A percentile compares a stretch with the other conserved stretches of the same genome.
These are phyloP conservation scores for Annulohypoxylon truncatum DNA, from an alignment of 2,329 filamentous ascomycete species.

Conservation along the genomic window DNA sequence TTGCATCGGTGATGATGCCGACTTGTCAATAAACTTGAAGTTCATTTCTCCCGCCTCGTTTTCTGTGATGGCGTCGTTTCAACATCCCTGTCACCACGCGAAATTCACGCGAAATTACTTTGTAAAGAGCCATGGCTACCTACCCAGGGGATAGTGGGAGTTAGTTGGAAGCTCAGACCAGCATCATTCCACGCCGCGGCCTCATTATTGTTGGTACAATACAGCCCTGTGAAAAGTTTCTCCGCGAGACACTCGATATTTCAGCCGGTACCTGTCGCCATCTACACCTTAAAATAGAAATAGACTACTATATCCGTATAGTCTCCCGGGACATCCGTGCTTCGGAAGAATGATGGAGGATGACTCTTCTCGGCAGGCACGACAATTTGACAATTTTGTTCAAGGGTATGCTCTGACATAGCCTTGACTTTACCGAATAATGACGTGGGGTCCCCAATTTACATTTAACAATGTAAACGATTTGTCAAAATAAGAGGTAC, in stretches of 20 bases:
- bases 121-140: constrained; percentile 18
- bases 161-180: constrained; percentile 40
- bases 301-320: neutral
- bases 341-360: neutral
- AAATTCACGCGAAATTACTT: constrained; percentile 14
- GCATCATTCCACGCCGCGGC: constrained; percentile 10
- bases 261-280: constrained; percentile 1
- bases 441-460: constrained; percentile 25
- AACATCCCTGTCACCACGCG: constrained; percentile 37
- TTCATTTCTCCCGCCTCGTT: constrained; percentile 38
- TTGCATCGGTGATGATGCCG: neutral
- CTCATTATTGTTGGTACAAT: constrained; percentile 4
- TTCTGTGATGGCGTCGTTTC: constrained; percentile 34
- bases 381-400: neutral
- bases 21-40: constrained; percentile 4
- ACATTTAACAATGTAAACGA: neutral
- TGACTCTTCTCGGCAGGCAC: neutral
- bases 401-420: constrained; percentile 23
- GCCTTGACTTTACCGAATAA: constrained; percentile 1
- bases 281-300: neutral
- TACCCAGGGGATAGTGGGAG: constrained; percentile 15
- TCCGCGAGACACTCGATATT: neutral
- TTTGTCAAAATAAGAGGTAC: constrained; percentile 15
- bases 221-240: constrained; percentile 11
- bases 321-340: constrained; percentile 2